Base-by-base conservation (phyloP, 2,329 filamentous ascomycete genomes). In the Mollisia scopiformis region DNA sequence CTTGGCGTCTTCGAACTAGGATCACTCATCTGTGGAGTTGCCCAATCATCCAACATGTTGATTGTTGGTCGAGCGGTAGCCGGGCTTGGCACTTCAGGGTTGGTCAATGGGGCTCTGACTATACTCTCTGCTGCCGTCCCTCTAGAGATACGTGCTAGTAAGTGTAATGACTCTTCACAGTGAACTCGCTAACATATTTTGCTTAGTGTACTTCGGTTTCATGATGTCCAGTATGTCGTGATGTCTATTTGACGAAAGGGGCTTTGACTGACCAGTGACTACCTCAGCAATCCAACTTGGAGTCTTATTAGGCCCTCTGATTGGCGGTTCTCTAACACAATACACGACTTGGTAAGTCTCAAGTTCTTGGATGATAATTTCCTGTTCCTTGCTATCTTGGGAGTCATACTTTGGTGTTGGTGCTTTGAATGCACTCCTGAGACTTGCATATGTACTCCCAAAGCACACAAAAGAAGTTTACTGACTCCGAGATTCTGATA, bases 21-120 rank as follows among this genome's bases (percentile, higher is more conserved):
- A 1, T 84, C 81, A 0, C 65, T 83, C 3, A 70, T 88, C n/a
- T 87, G 84, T 62, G 84, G 74, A 57, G 64, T 77, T 54, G 79
- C 84, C 0, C 73, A 68, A 0, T 80, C 76, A 10, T 83, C 81
- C 0, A 65, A 72, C 0, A 82, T 82, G 75, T 78, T 87, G 55
- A 87, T 87, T 55, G 68, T 81, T 8, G 83, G 84, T 1, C 78
- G 84, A 4, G 80, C 81, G 2, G 72, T 87, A 2, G 81, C 84
- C 0, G 85, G 84, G 0, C 63, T 80, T 0, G 84, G 84, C 1
- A 77, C 76, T 1, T 77, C 83, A 1, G 85, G 80, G 0, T 64
- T 87, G 2, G 75, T 79, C 58, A 83, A 78, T n/a, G 84, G 84
- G 0, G 75, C 75, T 3, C 72, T 86, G 62, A 84, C 77, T 4